Conservation (phyloP, 2,329 filamentous ascomycete species). For the Xylaria sp. region DNA sequence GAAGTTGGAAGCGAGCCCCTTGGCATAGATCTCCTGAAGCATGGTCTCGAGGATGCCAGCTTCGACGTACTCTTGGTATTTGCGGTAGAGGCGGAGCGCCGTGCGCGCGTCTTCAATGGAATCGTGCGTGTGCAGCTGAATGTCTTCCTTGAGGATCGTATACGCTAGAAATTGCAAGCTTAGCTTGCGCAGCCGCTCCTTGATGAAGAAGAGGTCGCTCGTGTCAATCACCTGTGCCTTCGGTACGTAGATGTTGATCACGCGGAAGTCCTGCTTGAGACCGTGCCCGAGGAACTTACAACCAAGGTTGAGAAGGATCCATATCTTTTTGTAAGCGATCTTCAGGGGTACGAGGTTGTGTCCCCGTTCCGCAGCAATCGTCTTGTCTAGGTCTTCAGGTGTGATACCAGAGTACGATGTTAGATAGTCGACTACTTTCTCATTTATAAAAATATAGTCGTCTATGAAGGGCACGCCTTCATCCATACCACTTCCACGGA, state of each 20-base stretch:
- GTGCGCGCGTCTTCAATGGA: slow-evolving; percentile 95
- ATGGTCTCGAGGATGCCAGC: slow-evolving; percentile 85
- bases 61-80: slow-evolving; percentile 89
- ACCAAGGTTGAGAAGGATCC: slow-evolving; percentile 93
- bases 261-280: slow-evolving; percentile 93
- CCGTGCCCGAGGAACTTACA: slow-evolving; percentile 95
- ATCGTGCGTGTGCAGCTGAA: slow-evolving; percentile 92
- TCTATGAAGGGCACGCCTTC: slow-evolving; percentile 93
- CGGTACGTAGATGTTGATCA: slow-evolving; percentile 97
- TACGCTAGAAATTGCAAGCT: slow-evolving; percentile 92
- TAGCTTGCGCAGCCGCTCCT: slow-evolving; percentile 82
- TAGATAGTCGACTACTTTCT: slow-evolving; percentile 93
- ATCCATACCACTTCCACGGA: slow-evolving; percentile 79
- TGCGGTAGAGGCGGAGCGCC: slow-evolving; percentile 86
- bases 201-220: slow-evolving; percentile 88
- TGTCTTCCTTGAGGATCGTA: slow-evolving; percentile 90
- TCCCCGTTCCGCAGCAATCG: slow-evolving; percentile 65
- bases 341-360: slow-evolving; percentile 91
- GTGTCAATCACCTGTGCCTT: slow-evolving; percentile 93
- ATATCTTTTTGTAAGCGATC: slow-evolving; percentile 95
- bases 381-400: slow-evolving; percentile 81
- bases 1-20: slow-evolving; percentile 68
- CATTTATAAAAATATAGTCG: slow-evolving; percentile 92
- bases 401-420: slow-evolving; percentile 94
- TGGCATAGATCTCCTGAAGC: slow-evolving; percentile 85